Percentiles rank a stretch among this genome's conserved stretches.
These are phyloP conservation scores for Carpinus fangiana DNA, from an alignment of 306 rosid species.

Conservation along the genomic window DNA sequence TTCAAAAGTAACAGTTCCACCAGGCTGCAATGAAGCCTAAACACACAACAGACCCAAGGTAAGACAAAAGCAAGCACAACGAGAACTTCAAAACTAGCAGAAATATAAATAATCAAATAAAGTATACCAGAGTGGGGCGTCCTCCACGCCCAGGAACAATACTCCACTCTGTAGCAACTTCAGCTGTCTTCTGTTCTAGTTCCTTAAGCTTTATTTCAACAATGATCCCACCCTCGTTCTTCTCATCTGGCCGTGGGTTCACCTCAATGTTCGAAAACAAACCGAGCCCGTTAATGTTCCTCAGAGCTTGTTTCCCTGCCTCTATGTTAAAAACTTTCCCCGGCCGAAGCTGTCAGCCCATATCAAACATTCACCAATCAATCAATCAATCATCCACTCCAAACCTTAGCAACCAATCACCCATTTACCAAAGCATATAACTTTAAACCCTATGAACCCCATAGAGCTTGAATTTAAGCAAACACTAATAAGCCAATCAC, in stretches of 20 bases:
- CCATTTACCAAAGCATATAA: background rate
- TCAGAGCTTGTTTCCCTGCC: slow-evolving; percentile 97
- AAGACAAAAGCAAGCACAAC: slow-evolving; percentile 13
- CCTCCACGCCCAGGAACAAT: slow-evolving; percentile 97
- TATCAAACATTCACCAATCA: slow-evolving; percentile 36
- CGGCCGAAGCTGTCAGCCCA: slow-evolving; percentile 67
- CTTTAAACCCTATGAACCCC: no score
- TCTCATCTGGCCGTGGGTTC: slow-evolving; percentile 94
- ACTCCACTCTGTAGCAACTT: slow-evolving; percentile 95
- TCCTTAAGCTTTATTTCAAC: slow-evolving; percentile 93
- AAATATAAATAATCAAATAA: slow-evolving; percentile 11
- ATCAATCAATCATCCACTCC: slow-evolving; percentile 1
- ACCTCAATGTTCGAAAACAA: slow-evolving; percentile 97
- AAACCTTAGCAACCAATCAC: background rate
- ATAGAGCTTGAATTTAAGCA: no score
- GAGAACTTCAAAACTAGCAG: slow-evolving; percentile 10
- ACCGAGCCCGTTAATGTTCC: slow-evolving; percentile 83
- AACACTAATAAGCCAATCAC: background rate
- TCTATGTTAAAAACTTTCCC: slow-evolving; percentile 82
- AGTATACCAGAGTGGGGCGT: slow-evolving; percentile 78
- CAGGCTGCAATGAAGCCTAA: slow-evolving; percentile 97
- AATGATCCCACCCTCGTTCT: slow-evolving; percentile 85
- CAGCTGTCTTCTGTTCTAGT: slow-evolving; percentile 90
- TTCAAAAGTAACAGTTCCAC: slow-evolving; percentile 85
- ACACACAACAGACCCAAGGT: slow-evolving; percentile 26